Percentiles rank a stretch among this genome's conserved stretches.
Conservation (phyloP, 2,329 filamentous ascomycete genomes). For the Fusarium sambucinum region DNA sequence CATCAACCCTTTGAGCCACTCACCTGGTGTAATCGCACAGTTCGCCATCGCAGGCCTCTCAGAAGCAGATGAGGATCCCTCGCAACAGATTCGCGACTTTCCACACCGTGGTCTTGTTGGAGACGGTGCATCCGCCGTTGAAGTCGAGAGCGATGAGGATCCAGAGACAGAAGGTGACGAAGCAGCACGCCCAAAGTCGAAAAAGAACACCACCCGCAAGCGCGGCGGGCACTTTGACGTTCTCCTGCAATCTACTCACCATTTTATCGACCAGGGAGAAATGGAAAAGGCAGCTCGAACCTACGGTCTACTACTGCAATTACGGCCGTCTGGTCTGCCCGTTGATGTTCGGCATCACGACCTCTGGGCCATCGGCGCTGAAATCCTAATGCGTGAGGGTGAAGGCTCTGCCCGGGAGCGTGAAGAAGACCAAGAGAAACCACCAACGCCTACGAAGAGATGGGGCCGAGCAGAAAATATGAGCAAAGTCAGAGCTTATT, state of each 20-base stretch:
- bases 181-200: constrained; percentile 26
- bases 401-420: constrained; percentile 50
- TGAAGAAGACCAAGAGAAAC: background rate
- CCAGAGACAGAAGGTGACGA: constrained; percentile 30
- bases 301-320: constrained; percentile 78
- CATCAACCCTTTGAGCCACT: constrained; percentile 69
- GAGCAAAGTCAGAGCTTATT: constrained; percentile 68
- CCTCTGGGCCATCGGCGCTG: constrained; percentile 86
- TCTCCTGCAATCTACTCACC: constrained; percentile 77
- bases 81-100: constrained; percentile 59
- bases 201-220: constrained; percentile 21
- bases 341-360: constrained; percentile 77
- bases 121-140: constrained; percentile 12
- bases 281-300: constrained; percentile 78
- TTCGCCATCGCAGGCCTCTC: constrained; percentile 66
- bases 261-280: constrained; percentile 77
- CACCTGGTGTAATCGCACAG: constrained; percentile 64
- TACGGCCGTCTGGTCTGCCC: constrained; percentile 54
- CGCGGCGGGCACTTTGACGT: constrained; percentile 69
- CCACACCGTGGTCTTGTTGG: constrained; percentile 60
- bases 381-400: constrained; percentile 78
- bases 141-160: constrained; percentile 40
- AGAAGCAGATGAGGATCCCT: constrained; percentile 58
- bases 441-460: constrained; percentile 18
- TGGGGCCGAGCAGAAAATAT: constrained; percentile 63